Evolutionary conservation across 2,329 filamentous ascomycete genomes (phyloP).

Genomic region (Cryphonectria nitschkei): DNA sequence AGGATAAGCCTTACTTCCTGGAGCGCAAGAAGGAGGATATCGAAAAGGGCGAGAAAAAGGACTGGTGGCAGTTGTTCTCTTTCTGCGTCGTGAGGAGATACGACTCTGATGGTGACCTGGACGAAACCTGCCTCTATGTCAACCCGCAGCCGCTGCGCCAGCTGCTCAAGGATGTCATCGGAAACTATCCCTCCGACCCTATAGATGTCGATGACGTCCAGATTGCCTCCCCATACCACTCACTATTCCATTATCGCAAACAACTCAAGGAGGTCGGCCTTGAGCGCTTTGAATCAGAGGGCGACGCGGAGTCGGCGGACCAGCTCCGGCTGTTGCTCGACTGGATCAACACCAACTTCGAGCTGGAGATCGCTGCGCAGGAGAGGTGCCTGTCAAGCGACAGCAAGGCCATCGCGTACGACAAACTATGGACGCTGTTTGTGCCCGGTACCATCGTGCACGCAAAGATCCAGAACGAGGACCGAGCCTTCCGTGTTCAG

Average conservation of each 20-base stretch:
- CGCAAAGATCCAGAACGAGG: slow-evolving; percentile 33
- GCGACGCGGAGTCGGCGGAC: slow-evolving; percentile 33
- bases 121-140: slow-evolving; percentile 23
- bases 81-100: slow-evolving; percentile 34
- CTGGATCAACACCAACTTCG: slow-evolving; percentile 35
- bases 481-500: slow-evolving; percentile 37
- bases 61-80: slow-evolving; percentile 38
- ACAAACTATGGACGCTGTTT: slow-evolving; percentile 39
- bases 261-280: slow-evolving; percentile 33
- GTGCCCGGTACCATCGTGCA: slow-evolving; percentile 36
- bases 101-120: slow-evolving; percentile 27
- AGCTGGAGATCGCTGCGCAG: slow-evolving; percentile 36
- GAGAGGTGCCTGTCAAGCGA: slow-evolving; percentile 34
- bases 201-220: slow-evolving; percentile 33
- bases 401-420: slow-evolving; percentile 35
- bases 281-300: slow-evolving; percentile 28
- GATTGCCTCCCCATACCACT: slow-evolving; percentile 34
- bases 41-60: slow-evolving; percentile 35
- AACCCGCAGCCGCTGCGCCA: slow-evolving; percentile 28
- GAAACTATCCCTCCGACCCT: slow-evolving; percentile 35
- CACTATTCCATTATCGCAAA: slow-evolving; percentile 36
- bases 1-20: slow-evolving; percentile 35
- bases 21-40: slow-evolving; percentile 38
- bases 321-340: slow-evolving; percentile 35
- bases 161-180: slow-evolving; percentile 34